Evolutionary conservation across 2,329 filamentous ascomycete species (phyloP).

Genomic region (Sporothrix euskadiensis): DNA sequence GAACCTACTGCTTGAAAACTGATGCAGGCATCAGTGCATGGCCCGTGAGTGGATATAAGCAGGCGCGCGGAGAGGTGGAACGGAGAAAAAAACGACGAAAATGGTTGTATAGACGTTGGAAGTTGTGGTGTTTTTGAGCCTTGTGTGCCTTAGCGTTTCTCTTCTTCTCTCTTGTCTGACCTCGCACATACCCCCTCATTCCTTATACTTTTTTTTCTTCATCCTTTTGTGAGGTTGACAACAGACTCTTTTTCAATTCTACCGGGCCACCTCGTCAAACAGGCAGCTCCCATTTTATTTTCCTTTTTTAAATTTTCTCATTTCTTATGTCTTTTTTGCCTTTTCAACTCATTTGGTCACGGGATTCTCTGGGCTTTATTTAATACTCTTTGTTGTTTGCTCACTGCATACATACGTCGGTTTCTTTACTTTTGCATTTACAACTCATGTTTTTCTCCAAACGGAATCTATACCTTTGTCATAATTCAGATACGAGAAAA

Average conservation of each 20-base stretch:
- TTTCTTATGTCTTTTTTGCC: background rate
- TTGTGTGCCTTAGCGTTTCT: background rate
- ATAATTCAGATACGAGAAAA: constrained; percentile 1
- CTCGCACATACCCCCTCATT: constrained; percentile 21
- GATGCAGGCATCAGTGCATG: constrained; percentile 10
- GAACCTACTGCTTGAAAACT: background rate
- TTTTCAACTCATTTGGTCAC: constrained; percentile 1
- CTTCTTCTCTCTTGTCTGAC: background rate
- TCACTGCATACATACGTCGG: background rate
- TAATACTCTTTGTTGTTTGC: constrained; percentile 15
- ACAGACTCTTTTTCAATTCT: constrained; percentile 11
- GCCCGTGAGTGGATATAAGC: background rate
- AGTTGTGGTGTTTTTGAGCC: background rate
- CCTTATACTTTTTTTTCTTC: background rate
- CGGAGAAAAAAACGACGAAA: constrained; percentile 4
- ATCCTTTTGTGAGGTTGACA: constrained; percentile 7
- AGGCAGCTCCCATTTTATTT: constrained; percentile 8
- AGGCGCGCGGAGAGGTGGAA: background rate
- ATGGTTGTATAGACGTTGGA: constrained; percentile 12
- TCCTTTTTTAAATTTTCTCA: background rate
- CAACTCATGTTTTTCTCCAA: background rate
- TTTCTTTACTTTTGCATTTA: background rate
- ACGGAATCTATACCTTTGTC: background rate
- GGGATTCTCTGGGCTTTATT: constrained; percentile 5
- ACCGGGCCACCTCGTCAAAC: background rate